Conservation (phyloP, 2,329 filamentous ascomycete genomes). For the Exophiala viscosa region DNA sequence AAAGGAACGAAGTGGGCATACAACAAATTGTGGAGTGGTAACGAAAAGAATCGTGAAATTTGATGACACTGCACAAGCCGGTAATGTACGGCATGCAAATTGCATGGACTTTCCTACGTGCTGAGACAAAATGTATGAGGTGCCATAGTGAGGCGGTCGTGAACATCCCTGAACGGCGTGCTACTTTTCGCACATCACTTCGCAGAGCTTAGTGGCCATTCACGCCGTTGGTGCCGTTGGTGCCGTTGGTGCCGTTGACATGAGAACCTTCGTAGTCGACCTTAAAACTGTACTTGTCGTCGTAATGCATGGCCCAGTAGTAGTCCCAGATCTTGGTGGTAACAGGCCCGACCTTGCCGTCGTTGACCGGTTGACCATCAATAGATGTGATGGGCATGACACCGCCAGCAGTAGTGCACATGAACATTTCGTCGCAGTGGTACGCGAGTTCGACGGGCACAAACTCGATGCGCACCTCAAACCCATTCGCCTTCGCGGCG, state of each 20-base stretch:
- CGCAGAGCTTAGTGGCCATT: too few species aligned
- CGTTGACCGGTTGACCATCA: slow-evolving; percentile 42
- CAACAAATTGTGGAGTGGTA: slow-evolving; percentile 9
- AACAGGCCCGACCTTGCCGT: slow-evolving; percentile 44
- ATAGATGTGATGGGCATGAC: slow-evolving; percentile 51
- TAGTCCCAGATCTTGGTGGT: slow-evolving; percentile 50
- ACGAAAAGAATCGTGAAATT: not conserved
- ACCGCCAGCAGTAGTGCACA: slow-evolving; percentile 53
- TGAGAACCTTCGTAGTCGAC: slow-evolving; percentile 15
- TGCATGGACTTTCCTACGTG: too few species aligned
- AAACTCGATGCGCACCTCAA: slow-evolving; percentile 39
- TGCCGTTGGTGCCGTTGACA: not conserved
- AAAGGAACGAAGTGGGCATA: not conserved
- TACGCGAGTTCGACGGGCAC: slow-evolving; percentile 45
- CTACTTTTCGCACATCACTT: too few species aligned
- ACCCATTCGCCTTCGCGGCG: slow-evolving; percentile 34
- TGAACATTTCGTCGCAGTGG: slow-evolving; percentile 48
- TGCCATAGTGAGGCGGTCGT: too few species aligned
- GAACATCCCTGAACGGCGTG: too few species aligned
- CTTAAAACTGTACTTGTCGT: slow-evolving; percentile 36
- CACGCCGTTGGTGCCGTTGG: not conserved
- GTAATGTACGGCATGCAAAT: too few species aligned
- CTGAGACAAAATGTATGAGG: too few species aligned
- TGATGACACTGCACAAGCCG: too few species aligned
- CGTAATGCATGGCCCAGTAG: slow-evolving; percentile 50